Evolutionary conservation across 1,139 yeast genomes (phyloP).

Genomic region (Yamadazyma blattariae): DNA sequence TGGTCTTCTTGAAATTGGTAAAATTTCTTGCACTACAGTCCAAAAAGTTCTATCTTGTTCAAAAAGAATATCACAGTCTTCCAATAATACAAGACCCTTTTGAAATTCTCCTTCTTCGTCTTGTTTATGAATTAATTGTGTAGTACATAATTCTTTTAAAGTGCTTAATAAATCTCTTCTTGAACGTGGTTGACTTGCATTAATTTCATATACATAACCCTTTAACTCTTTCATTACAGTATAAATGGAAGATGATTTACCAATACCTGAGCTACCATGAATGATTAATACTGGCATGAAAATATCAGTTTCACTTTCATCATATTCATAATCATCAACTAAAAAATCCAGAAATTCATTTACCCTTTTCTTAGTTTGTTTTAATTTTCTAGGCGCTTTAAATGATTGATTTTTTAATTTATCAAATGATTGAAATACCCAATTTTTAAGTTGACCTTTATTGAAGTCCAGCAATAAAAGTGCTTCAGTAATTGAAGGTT

Average conservation of each 20-base stretch:
- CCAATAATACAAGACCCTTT: slow-evolving; percentile 72
- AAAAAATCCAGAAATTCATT: slow-evolving; percentile 23
- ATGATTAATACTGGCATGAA: slow-evolving; percentile 66
- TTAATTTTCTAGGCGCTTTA: slow-evolving; percentile 29
- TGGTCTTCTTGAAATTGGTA: slow-evolving; percentile 73
- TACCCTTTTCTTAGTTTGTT: slow-evolving; percentile 18
- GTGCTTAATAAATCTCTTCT: slow-evolving; percentile 65
- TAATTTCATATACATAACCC: slow-evolving; percentile 82
- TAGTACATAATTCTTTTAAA: slow-evolving; percentile 78
- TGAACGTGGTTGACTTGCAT: slow-evolving; percentile 69
- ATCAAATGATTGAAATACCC: slow-evolving; percentile 51
- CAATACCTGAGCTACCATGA: slow-evolving; percentile 71
- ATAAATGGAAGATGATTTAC: slow-evolving; percentile 75
- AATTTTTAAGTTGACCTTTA: slow-evolving; percentile 27
- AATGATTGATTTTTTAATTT: slow-evolving; percentile 32
- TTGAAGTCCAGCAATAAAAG: slow-evolving; percentile 30
- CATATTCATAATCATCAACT: slow-evolving; percentile 25
- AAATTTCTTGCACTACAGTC: slow-evolving; percentile 63
- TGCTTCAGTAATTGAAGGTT: slow-evolving; percentile 35
- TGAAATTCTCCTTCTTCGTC: slow-evolving; percentile 39
- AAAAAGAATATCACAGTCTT: slow-evolving; percentile 81
- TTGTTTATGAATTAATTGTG: slow-evolving; percentile 67
- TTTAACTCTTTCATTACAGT: slow-evolving; percentile 61
- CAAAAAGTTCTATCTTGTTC: slow-evolving; percentile 82
- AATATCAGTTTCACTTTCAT: slow-evolving; percentile 28